A percentile compares a stretch with the other conserved stretches of the same genome.
Evolutionary conservation across 1,284 basidiomycete species (phyloP).

Genomic region (Pseudozyma pruni): DNA sequence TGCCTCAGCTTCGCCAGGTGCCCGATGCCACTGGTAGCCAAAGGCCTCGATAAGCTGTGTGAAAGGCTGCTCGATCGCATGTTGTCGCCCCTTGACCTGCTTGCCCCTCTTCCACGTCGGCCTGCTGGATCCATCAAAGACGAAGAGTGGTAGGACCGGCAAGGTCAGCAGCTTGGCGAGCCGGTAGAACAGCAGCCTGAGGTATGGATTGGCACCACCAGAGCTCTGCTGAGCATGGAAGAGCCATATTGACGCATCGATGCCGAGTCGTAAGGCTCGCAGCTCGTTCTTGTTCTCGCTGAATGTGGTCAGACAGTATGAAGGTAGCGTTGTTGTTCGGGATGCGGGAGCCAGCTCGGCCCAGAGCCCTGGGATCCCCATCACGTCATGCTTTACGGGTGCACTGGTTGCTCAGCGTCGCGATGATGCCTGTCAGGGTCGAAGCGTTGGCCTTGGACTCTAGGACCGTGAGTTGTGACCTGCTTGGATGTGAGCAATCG

Average conservation of each 20-base stretch:
- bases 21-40: slow-evolving; percentile 77
- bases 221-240: slow-evolving; percentile 69
- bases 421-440: background rate
- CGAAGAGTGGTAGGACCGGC: slow-evolving; percentile 87
- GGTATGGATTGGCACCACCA: slow-evolving; percentile 70
- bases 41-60: slow-evolving; percentile 81
- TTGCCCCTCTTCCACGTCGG: slow-evolving; percentile 85
- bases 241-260: slow-evolving; percentile 69
- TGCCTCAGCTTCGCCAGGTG: slow-evolving; percentile 95
- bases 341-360: slow-evolving; percentile 46
- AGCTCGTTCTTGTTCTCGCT: slow-evolving; percentile 18
- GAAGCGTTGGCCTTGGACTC: too few species aligned
- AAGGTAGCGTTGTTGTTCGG: slow-evolving; percentile 42
- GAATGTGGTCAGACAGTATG: slow-evolving; percentile 37
- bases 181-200: slow-evolving; percentile 71
- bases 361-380: slow-evolving; percentile 63
- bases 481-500: too few species aligned
- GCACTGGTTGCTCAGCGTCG: background rate
- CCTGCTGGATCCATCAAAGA: slow-evolving; percentile 89
- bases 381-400: slow-evolving; percentile 18
- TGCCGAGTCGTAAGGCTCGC: slow-evolving; percentile 49
- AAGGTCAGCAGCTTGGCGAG: slow-evolving; percentile 77
- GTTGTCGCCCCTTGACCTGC: slow-evolving; percentile 71
- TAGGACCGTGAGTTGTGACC: too few species aligned
- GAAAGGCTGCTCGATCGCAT: slow-evolving; percentile 53